These are phyloP conservation scores for Kwoniella dejecticola DNA, from an alignment of 768 basidiomycete genomes.

Conservation along the genomic window DNA sequence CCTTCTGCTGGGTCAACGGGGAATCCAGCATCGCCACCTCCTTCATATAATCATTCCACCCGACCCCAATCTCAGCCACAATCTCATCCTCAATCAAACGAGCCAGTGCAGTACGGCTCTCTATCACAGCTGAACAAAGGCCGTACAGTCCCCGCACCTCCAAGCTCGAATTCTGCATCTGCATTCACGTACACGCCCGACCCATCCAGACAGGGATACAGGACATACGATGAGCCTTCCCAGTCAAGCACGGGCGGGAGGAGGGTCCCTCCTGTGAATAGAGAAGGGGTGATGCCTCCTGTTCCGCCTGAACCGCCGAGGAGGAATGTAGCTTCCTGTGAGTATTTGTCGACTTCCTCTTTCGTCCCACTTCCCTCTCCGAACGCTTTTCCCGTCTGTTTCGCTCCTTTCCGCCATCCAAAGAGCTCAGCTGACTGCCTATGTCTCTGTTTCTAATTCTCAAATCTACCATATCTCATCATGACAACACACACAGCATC, in stretches of 20 bases:
- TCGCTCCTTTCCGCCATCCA: too few species aligned
- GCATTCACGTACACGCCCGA: constrained; percentile 24
- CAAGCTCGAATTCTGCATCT: constrained; percentile 2
- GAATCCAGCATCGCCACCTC: constrained; percentile 17
- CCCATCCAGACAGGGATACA: constrained; percentile 20
- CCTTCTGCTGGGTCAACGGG: too few species aligned
- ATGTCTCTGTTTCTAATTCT: too few species aligned
- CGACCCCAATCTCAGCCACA: background rate
- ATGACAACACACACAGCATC: background rate
- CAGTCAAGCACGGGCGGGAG: constrained; percentile 4
- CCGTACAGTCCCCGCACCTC: background rate
- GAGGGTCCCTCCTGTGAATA: constrained; percentile 16
- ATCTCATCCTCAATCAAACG: background rate
- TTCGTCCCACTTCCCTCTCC: background rate
- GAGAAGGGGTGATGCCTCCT: constrained; percentile 23
- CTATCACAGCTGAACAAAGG: constrained; percentile 19
- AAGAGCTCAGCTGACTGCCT: too few species aligned
- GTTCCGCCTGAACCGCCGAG: constrained; percentile 19
- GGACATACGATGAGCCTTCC: constrained; percentile 4
- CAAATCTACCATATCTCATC: too few species aligned
- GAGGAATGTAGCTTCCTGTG: constrained; percentile 17
- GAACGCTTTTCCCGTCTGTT: too few species aligned
- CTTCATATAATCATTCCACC: constrained; percentile 10
- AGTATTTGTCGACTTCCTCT: background rate
- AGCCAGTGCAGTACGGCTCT: constrained; percentile 20